phyloP scores from a whole-genome alignment of 1,284 basidiomycete genomes.

The Trametes polyzona region DNA sequence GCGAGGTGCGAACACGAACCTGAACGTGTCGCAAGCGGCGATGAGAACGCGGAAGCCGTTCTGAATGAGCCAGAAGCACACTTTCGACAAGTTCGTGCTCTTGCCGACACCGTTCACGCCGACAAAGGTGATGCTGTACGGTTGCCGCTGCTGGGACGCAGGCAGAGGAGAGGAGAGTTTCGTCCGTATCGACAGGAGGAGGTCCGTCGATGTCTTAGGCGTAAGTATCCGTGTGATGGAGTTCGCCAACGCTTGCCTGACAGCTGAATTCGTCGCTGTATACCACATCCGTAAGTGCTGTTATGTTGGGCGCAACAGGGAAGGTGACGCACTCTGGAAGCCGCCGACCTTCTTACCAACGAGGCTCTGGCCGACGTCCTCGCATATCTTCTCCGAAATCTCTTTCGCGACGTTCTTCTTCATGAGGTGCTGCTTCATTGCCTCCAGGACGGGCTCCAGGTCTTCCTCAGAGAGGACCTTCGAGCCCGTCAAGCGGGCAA shows the following conservation, averaged over 20 bases:
- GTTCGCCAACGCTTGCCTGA: slow-evolving; percentile 82
- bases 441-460: slow-evolving; percentile 85
- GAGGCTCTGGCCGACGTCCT: slow-evolving; percentile 87
- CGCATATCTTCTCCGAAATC: slow-evolving; percentile 93
- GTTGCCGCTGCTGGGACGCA: slow-evolving; percentile 76
- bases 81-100: slow-evolving; percentile 97
- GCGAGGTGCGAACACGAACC: slow-evolving; percentile 49
- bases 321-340: slow-evolving; percentile 69
- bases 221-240: slow-evolving; percentile 94
- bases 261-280: slow-evolving; percentile 82
- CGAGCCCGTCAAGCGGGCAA: slow-evolving; percentile 83
- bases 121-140: slow-evolving; percentile 95
- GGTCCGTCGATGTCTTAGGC: slow-evolving; percentile 95
- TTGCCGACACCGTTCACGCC: slow-evolving; percentile 99
- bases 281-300: slow-evolving; percentile 9
- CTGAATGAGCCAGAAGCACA: slow-evolving; percentile 99
- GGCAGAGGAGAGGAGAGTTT: slow-evolving; percentile 72
- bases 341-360: slow-evolving; percentile 90
- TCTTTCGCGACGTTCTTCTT: slow-evolving; percentile 98
- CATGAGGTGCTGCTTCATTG: slow-evolving; percentile 98
- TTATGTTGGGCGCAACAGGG: not conserved
- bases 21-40: slow-evolving; percentile 98
- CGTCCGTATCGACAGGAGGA: slow-evolving; percentile 80
- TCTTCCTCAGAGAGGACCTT: slow-evolving; percentile 86
- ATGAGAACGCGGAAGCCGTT: slow-evolving; percentile 94